Evolutionary conservation across 148 eudicot species (phyloP).

Genomic region (Vaccinium darrowii): DNA sequence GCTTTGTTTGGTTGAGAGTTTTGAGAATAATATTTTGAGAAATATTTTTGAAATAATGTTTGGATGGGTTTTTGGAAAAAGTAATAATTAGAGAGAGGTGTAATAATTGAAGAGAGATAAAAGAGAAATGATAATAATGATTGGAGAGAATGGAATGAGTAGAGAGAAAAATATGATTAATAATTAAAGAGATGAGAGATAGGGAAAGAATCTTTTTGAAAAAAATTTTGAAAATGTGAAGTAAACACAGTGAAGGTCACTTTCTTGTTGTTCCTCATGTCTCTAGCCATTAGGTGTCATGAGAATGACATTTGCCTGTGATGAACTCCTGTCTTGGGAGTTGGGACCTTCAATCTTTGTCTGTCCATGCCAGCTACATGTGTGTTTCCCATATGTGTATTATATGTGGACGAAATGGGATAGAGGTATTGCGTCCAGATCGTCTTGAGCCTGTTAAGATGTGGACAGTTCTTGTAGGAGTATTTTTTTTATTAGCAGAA

Average conservation of each 20-base stretch:
- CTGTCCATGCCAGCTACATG: conserved; percentile 8
- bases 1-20: no score
- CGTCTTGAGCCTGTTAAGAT: conserved; percentile 10
- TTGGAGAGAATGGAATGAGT: no score
- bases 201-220: no score
- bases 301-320: conserved; percentile 23
- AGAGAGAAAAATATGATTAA: no score
- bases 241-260: neutral
- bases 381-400: conserved; percentile 18
- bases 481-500: neutral
- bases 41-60: no score
- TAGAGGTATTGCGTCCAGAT: neutral
- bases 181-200: no score
- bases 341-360: conserved; percentile 20
- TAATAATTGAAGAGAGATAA: no score
- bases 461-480: neutral
- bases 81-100: no score
- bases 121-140: no score
- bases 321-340: conserved; percentile 30
- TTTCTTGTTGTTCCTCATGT: conserved; percentile 26
- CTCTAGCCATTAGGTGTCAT: conserved; percentile 20
- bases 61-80: no score
- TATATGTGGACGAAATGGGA: conserved; percentile 15
- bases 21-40: no score
- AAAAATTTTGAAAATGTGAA: no score